These are phyloP conservation scores for Colletotrichum orchidophilum DNA, from an alignment of 2,329 filamentous ascomycete genomes.

Conservation along the genomic window DNA sequence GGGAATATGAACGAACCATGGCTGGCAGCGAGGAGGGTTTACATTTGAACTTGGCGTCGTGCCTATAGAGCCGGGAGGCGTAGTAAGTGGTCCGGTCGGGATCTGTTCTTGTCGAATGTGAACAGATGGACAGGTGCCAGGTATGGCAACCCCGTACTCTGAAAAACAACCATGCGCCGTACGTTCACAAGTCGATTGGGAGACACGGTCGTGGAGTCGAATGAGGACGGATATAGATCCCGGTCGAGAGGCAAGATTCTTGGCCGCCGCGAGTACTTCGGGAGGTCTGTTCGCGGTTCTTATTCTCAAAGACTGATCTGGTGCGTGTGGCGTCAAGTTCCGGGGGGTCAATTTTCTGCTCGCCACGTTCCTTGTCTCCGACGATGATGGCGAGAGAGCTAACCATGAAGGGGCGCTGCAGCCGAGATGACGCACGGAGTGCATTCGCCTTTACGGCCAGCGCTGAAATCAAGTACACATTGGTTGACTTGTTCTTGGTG, in stretches of 20 bases:
- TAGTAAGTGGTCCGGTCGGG: not conserved
- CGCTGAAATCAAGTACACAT: not conserved
- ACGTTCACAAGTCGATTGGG: not conserved
- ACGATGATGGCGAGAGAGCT: not conserved
- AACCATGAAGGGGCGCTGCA: not conserved
- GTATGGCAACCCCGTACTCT: not conserved
- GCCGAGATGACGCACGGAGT: not conserved
- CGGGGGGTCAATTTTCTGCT: constrained; percentile 12
- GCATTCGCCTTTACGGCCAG: not conserved
- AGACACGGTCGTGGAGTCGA: not conserved
- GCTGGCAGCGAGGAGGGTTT: not conserved
- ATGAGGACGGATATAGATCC: not conserved
- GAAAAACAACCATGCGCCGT: not conserved
- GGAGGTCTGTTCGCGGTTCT: constrained; percentile 22
- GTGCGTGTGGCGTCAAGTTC: not conserved
- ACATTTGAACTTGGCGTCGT: not conserved
- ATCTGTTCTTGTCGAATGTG: not conserved
- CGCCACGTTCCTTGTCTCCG: constrained; percentile 14
- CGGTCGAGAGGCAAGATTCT: not conserved
- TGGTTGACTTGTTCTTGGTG: not conserved
- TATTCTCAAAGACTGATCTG: constrained; percentile 11
- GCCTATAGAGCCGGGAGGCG: not conserved
- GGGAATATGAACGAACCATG: not conserved
- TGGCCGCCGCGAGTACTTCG: not conserved
- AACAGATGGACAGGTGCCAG: not conserved